Base-by-base conservation (phyloP, 179 eudicot genomes). In the Amaranthus tricolor region DNA sequence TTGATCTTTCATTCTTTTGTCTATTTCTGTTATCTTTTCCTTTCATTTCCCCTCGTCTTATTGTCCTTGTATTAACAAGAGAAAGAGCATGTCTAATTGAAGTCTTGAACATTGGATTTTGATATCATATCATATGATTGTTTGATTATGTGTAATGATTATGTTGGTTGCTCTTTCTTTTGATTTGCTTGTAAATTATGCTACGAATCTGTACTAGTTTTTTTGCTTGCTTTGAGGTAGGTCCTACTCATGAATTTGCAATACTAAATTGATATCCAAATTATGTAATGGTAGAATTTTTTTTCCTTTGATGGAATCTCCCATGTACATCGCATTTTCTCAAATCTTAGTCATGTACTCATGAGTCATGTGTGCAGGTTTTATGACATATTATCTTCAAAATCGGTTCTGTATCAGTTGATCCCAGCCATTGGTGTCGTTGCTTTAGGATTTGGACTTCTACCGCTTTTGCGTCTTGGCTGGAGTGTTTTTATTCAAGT, bases 361-460 rank as follows among this genome's bases (percentile, higher is more conserved):
- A 31, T n/a, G 19, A 19, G 44, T 62, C 63, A 53, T 76, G 20
- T 59, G 45, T 86, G 85, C 87, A 92, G 95, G 85, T 82, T 86
- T 75, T 87, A 45, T 77, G 74, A 78, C 75, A 82, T 80, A 79
- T 78, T 88, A 63, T 80, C 83, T 31, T 85, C 82, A 71, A 86
- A 85, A 54, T 82, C 91, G 8, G 7, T 85, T 74, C 70, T 86
- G 51, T 75, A 84, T 70, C 86, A 88, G 82, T 84, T 92, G 85
- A 80, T 81, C 67, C 90, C 91, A 52, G 93, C 97, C 62, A 71
- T 92, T 75, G 89, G 89, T 63, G 75, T 90, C 55, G 67, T 92
- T 74, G 91, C 83, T 75, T 86, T 92, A 73, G 86, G 83, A 52
- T 92, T 89, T 90, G 95, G 91, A 75, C 82, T 92, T 85, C 81